Conservation (phyloP, 352 stramenopile species). For the Phytophthora sojae region DNA sequence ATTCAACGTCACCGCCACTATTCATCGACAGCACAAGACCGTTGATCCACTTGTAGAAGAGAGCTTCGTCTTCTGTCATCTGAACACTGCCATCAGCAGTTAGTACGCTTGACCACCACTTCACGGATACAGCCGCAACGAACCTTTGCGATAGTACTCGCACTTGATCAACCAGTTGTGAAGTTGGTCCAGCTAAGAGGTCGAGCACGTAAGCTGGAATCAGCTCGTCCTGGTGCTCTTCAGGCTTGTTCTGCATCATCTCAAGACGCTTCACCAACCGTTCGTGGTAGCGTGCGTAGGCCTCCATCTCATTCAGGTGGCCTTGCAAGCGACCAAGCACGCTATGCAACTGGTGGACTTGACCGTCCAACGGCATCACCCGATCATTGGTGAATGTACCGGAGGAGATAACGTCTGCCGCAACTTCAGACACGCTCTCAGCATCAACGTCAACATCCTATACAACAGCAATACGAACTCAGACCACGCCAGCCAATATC, state of each 20-base stretch:
- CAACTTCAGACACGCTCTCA: conserved; percentile 13
- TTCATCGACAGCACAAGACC: conserved; percentile 46
- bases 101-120: not conserved
- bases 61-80: conserved; percentile 64
- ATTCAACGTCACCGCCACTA: not conserved
- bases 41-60: conserved; percentile 84
- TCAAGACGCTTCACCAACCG: conserved; percentile 52
- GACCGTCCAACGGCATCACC: conserved; percentile 24
- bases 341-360: conserved; percentile 52
- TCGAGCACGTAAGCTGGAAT: conserved; percentile 56
- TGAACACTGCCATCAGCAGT: conserved; percentile 42
- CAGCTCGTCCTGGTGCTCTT: conserved; percentile 28
- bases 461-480: not conserved
- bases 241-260: conserved; percentile 34
- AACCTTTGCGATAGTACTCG: conserved; percentile 52
- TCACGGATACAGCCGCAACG: not conserved
- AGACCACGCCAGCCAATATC: not conserved
- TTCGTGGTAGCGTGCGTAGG: conserved; percentile 45
- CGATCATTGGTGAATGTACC: not conserved
- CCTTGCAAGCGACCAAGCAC: conserved; percentile 52
- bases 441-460: conserved; percentile 42
- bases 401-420: conserved; percentile 6
- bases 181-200: conserved; percentile 42
- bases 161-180: conserved; percentile 49
- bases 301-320: conserved; percentile 46